Evolutionary conservation across 345 rosid genomes (phyloP), one percentile per base, ranked within the genome.

Genomic region (Salix viminalis): DNA sequence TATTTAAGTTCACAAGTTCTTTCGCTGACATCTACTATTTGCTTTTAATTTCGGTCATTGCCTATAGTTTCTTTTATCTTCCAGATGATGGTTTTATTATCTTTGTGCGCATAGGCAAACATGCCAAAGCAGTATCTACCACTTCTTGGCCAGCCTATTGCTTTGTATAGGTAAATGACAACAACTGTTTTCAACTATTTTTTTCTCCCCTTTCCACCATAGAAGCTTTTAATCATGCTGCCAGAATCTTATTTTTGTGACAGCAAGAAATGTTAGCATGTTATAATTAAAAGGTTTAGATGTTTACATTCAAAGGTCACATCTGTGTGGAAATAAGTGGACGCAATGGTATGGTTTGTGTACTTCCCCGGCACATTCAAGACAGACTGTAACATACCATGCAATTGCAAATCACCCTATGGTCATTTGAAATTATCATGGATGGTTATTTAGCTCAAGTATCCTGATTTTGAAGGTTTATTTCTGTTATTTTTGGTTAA

Each of bases 81-180:
- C 79, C 77, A 68, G 78, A 79, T 87, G 84, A 87, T 77, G 66
- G 74, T 71, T 85, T 81, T 82, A 44, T 71, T 82, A 74, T 94
- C 65, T 86, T 86, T 83, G 77, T 86, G 80, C 62, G 74, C 79
- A 83, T 79, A 95, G 99, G 94, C 94, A 64, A 89, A 76, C 89
- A 95, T 95, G 86, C 99, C 99, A 70, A 95, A 95, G 90, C 99
- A 95, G 79, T 95, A 95, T 83, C 94, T 95, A 72, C 97, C 97
- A 8, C 96, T 95, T 72, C 50, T 93, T 30, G 99, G 93, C 79
- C 99, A 90, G 74, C 96, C 97, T 9, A 95, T 95, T 83, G 99
- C 99, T 66, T 81, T 95, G 83, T 88, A 93, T 82, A 95, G 97
- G 99, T 95, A 90, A 85, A 70, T 18, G 50, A 46, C 52, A 46